Evolutionary conservation across 1,139 yeast species (phyloP), one percentile per base, ranked within the genome.

Genomic region (Geotrichum candidum): DNA sequence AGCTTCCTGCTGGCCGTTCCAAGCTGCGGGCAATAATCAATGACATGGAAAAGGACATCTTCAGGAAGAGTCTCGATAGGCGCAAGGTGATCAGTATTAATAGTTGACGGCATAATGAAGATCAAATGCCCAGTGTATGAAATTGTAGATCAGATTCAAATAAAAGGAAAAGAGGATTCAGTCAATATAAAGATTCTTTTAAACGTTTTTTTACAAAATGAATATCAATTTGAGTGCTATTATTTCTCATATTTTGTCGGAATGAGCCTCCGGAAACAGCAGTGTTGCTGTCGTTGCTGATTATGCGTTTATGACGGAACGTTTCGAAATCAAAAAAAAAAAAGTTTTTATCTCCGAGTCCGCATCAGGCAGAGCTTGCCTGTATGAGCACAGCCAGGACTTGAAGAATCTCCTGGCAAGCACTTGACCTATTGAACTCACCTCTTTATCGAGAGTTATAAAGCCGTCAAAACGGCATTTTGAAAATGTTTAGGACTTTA

Each of bases 21-120:
- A 13, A 62, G 56, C 7, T 51, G 31, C 3, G 62, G 62, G 5
- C 61, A 57, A 10, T 54, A 15, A 2, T 33, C 45, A 13, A 62
- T 33, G 11, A 62, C 52, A 6, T n/a, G 11, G 29, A 48, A 54
- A 9, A 62, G 38, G 4, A 62, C 51, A 25, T 62, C 65, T 6
- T 38, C 51, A 25, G 65, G 63, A 25, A 62, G 33, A n/a, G 29
- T 5, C 25, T 61, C 60, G 13, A 61, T 53, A 27, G 35, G n/a
- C 11, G 57, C 22, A 53, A 38, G 25, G 18, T 27, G 48, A 15
- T 53, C 15, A 41, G 7, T 15, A 41, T 23, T 7, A 41, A 41
- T 41, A 13, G 4, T 41, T 4, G 48, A 41, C 9, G 1, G 18
- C 48, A 41, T 41, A n/a, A 18, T 41, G 81, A 80, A 65, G 78